Evolutionary conservation across 345 rosid species (phyloP).

Genomic region (Aquilaria malaccensis): DNA sequence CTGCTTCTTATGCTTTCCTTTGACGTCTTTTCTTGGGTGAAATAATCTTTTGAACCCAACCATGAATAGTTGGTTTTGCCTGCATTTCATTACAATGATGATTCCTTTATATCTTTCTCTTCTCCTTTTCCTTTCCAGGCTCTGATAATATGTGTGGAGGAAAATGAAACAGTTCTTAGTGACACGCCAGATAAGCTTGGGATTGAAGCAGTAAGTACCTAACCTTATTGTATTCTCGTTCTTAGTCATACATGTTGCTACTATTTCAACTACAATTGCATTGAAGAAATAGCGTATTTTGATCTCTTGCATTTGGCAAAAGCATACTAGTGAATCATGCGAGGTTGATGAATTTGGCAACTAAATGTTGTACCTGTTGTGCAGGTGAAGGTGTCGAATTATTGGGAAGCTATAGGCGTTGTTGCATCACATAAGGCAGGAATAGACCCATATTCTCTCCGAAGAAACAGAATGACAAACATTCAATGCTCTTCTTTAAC

Average conservation of each 20-base stretch:
- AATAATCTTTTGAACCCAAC: slow-evolving; percentile 1
- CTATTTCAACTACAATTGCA: not conserved
- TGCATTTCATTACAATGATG: not conserved
- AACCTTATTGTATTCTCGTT: not conserved
- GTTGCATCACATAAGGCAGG: slow-evolving; percentile 63
- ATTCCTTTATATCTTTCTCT: not conserved
- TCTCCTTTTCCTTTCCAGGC: slow-evolving; percentile 22
- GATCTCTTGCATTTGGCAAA: too few species aligned
- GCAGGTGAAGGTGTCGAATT: slow-evolving; percentile 55
- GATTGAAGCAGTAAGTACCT: slow-evolving; percentile 41
- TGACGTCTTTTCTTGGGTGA: not conserved
- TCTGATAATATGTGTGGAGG: slow-evolving; percentile 49
- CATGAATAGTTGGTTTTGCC: not conserved
- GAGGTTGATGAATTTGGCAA: too few species aligned
- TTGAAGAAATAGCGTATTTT: not conserved
- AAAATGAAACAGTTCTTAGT: slow-evolving; percentile 51
- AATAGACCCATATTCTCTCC: slow-evolving; percentile 40
- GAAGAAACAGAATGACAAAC: slow-evolving; percentile 34
- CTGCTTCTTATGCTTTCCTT: not conserved
- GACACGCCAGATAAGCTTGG: slow-evolving; percentile 50
- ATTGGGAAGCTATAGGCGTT: slow-evolving; percentile 71
- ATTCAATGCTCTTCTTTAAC: slow-evolving; percentile 14
- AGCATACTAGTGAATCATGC: too few species aligned
- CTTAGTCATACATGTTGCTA: too few species aligned
- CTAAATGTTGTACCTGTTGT: slow-evolving; percentile 9